A percentile compares a stretch with the other conserved stretches of the same genome.
Evolutionary conservation across 129 eudicot genomes (phyloP).

Genomic region (Flaveria bidentis): DNA sequence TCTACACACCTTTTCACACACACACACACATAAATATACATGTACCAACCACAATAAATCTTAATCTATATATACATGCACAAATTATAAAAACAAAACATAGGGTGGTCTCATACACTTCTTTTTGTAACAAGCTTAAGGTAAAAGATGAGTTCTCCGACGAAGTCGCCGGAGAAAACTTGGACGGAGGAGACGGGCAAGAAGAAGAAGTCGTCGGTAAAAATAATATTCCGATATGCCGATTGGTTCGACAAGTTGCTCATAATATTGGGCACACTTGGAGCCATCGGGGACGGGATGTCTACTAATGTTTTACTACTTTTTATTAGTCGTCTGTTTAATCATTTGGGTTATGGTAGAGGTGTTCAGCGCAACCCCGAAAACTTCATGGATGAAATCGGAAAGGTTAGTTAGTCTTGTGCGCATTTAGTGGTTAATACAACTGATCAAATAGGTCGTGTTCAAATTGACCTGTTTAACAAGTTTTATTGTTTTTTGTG

Average conservation of each 20-base stretch:
- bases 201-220: constrained; percentile 34
- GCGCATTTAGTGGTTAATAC: too few relatives aligned
- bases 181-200: constrained; percentile 3
- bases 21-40: neutral
- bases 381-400: constrained; percentile 73
- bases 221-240: constrained; percentile 66
- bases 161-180: constrained; percentile 32
- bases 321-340: constrained; percentile 72
- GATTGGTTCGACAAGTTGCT: constrained; percentile 63
- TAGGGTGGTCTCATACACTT: constrained; percentile 22
- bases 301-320: constrained; percentile 76
- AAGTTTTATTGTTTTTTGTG: constrained; percentile 12
- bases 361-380: constrained; percentile 38
- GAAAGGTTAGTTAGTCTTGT: constrained; percentile 50
- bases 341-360: constrained; percentile 79
- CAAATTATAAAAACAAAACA: constrained; percentile 11
- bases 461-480: neutral
- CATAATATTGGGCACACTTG: constrained; percentile 75
- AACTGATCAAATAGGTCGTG: neutral
- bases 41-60: constrained; percentile 23
- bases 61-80: constrained; percentile 21
- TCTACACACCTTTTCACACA: neutral
- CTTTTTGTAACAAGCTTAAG: constrained; percentile 7
- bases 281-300: constrained; percentile 98
- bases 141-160: constrained; percentile 33